Conservation (phyloP, 2,329 filamentous ascomycete species). For the Fusarium xylarioides region DNA sequence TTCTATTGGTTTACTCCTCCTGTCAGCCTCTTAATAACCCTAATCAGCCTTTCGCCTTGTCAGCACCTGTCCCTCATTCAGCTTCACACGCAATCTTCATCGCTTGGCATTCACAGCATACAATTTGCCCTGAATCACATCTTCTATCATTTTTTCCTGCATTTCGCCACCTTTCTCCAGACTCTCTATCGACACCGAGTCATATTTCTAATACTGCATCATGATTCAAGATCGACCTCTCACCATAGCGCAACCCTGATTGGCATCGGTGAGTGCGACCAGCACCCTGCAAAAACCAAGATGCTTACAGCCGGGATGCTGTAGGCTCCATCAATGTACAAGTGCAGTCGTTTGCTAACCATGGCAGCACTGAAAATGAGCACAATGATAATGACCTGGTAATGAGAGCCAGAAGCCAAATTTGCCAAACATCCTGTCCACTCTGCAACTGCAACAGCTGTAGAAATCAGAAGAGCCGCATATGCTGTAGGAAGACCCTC, state of each 20-base stretch:
- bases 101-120: not conserved
- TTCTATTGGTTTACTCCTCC: not conserved
- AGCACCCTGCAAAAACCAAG: not conserved
- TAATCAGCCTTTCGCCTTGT: not conserved
- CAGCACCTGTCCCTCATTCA: not conserved
- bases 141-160: not conserved
- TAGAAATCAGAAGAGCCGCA: not conserved
- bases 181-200: fast-evolving
- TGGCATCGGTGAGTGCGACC: not conserved
- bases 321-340: not conserved
- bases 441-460: not conserved
- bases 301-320: not conserved
- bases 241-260: not conserved
- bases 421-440: not conserved
- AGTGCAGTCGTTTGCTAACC: not conserved
- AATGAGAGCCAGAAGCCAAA: not conserved
- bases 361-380: not conserved
- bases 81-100: not conserved
- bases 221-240: not conserved
- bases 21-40: not conserved
- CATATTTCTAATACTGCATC: fast-evolving
- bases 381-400: not conserved
- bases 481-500: not conserved
- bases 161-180: not conserved
- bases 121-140: not conserved